Evolutionary conservation across 768 basidiomycete genomes (phyloP), one percentile per base, ranked within the genome.

Genomic region (Rhodotorula graminis): DNA sequence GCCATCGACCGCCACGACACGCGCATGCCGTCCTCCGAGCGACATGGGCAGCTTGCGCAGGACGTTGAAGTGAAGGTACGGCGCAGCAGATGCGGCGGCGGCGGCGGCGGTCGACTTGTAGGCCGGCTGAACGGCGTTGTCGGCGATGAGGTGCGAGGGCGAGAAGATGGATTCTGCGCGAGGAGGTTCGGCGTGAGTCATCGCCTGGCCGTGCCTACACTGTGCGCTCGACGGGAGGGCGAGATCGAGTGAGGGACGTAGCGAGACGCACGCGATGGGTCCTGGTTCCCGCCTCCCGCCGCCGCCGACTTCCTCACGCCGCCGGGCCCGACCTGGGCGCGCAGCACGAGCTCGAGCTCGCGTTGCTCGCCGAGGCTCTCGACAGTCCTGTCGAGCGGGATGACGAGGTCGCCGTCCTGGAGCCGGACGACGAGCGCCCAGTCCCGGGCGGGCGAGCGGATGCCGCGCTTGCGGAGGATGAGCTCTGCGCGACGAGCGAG

Each of bases 21-120:
- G 88, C 79, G 95, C 92, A 76, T 93, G 93, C 31, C 92, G 87
- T 0, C 71, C 71, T 8, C 91, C 88, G 60, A 98, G 88, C 37
- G 92, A 83, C 90, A 94, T 95, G 4, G 94, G 93, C 81, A 95
- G 87, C 82, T 95, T 98, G 61, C 95, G 89, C 79, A 90, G 91
- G 27, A 99, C 90, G 0, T 87, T 90, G 77, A 88, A 99, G 86
- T 91, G 90, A 91, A 93, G 80, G 27, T 61, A 66, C 29, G 47
- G 49, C 31, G 25, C 37, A 31, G 19, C 46, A 29, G 18, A 44
- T 37, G 50, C 50, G 29, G 90, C 83, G 19, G 89, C 88, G 31
- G 5, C 23, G 27, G 50, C 50, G 25, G 50, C 27, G 7, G n/a
- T 33, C 33, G 47, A 29, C 21, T 33, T 31, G 23, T 23, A 46